Conservation (phyloP, 331 rosid genomes). For the Acacia concinna region DNA sequence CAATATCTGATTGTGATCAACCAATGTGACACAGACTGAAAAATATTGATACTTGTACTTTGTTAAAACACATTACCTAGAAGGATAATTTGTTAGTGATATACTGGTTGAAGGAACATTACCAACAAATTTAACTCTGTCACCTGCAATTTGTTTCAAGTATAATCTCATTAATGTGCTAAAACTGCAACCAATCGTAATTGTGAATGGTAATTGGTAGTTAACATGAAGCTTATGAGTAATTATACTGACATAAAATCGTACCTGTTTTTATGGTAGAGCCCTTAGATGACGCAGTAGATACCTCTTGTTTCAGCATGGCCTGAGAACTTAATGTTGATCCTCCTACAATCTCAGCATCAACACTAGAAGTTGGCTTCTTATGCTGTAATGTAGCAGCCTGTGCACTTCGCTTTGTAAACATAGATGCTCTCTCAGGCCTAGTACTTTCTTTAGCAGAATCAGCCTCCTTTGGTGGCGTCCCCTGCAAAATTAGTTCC, state of each 20-base stretch:
- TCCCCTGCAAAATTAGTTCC: slow-evolving; percentile 51
- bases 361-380: slow-evolving; percentile 87
- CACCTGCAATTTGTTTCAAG: slow-evolving; percentile 58
- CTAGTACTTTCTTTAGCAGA: slow-evolving; percentile 60
- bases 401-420: slow-evolving; percentile 60
- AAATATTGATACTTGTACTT: not conserved
- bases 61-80: slow-evolving; percentile 53
- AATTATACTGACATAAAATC: slow-evolving; percentile 20
- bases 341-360: slow-evolving; percentile 86
- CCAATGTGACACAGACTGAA: not conserved
- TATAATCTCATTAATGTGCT: slow-evolving; percentile 9
- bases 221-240: slow-evolving; percentile 2
- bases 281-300: slow-evolving; percentile 76
- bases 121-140: slow-evolving; percentile 84
- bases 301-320: slow-evolving; percentile 73
- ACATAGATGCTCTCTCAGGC: slow-evolving; percentile 55
- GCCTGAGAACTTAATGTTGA: slow-evolving; percentile 74
- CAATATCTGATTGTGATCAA: not conserved
- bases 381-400: slow-evolving; percentile 53
- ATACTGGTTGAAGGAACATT: slow-evolving; percentile 43
- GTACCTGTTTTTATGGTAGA: slow-evolving; percentile 64
- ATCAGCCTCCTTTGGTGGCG: slow-evolving; percentile 60
- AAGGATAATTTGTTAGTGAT: slow-evolving; percentile 45
- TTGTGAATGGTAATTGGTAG: slow-evolving; percentile 4
- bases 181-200: slow-evolving; percentile 21